These are phyloP conservation scores for Cymbopogon flexuosus DNA, from an alignment of 202 grass and related monocot species.

Conservation along the genomic window DNA sequence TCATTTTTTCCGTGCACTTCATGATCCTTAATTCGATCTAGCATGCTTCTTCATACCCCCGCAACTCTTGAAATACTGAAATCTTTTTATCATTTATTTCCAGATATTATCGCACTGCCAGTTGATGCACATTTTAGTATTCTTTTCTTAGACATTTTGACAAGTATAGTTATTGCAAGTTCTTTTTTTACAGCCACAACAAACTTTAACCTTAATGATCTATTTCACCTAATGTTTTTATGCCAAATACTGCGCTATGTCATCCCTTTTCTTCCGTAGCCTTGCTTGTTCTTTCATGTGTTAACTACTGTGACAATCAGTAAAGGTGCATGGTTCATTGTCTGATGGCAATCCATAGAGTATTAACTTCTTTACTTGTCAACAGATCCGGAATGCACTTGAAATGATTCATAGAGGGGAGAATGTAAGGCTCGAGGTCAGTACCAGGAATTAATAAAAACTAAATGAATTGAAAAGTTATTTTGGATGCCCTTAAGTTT, in stretches of 20 bases:
- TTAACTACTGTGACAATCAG: background rate
- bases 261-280: background rate
- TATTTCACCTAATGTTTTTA: background rate
- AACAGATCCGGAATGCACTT: constrained; percentile 82
- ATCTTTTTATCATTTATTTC: background rate
- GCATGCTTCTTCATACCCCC: background rate
- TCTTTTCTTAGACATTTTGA: background rate
- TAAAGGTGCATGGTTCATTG: background rate
- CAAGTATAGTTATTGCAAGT: background rate
- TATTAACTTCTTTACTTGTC: constrained; percentile 31
- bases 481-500: background rate
- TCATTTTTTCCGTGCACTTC: background rate
- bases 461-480: background rate
- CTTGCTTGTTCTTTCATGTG: background rate
- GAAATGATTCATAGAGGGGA: constrained; percentile 68
- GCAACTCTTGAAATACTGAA: background rate
- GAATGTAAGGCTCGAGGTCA: constrained; percentile 82
- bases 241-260: background rate
- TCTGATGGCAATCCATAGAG: background rate
- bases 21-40: background rate
- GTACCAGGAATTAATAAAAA: constrained; percentile 30
- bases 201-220: background rate
- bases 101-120: background rate
- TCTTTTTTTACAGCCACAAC: background rate
- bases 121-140: background rate